Evolutionary conservation across 1,284 basidiomycete genomes (phyloP).

Genomic region (Pholiota adiposa): DNA sequence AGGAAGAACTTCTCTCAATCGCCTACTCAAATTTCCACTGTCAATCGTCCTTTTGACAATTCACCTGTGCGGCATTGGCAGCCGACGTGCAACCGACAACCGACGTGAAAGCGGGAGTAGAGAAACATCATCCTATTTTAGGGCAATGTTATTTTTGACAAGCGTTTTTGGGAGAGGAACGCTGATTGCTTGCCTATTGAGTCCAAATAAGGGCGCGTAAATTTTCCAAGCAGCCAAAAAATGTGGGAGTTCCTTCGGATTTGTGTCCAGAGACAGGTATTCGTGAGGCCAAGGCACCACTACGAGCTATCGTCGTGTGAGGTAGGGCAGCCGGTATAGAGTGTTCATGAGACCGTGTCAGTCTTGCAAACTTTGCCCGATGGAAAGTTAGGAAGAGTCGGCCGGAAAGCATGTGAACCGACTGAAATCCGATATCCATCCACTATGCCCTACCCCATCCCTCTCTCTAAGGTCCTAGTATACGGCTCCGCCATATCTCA

Average conservation of each 20-base stretch:
- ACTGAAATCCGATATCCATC: background rate
- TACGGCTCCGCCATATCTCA: background rate
- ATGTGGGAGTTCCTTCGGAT: background rate
- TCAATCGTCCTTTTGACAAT: background rate
- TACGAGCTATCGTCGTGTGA: background rate
- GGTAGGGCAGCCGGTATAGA: background rate
- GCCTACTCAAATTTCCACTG: background rate
- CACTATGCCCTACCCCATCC: background rate
- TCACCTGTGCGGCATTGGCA: background rate
- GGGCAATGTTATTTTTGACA: background rate
- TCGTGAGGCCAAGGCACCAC: background rate
- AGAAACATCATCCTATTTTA: background rate
- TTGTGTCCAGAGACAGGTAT: background rate
- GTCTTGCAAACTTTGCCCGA: background rate
- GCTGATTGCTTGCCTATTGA: background rate
- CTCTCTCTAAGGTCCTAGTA: background rate
- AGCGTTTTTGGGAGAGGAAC: background rate
- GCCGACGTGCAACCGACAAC: slow-evolving; percentile 7
- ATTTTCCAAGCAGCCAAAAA: background rate
- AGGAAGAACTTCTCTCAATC: background rate
- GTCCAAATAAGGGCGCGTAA: no score
- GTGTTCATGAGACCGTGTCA: background rate
- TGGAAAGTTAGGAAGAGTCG: background rate
- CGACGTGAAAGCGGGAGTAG: slow-evolving; percentile 3
- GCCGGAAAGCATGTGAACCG: background rate